Percentiles rank a stretch among this genome's conserved stretches.
phyloP scores from a whole-genome alignment of 306 rosid species.

The Dryas drummondii region DNA sequence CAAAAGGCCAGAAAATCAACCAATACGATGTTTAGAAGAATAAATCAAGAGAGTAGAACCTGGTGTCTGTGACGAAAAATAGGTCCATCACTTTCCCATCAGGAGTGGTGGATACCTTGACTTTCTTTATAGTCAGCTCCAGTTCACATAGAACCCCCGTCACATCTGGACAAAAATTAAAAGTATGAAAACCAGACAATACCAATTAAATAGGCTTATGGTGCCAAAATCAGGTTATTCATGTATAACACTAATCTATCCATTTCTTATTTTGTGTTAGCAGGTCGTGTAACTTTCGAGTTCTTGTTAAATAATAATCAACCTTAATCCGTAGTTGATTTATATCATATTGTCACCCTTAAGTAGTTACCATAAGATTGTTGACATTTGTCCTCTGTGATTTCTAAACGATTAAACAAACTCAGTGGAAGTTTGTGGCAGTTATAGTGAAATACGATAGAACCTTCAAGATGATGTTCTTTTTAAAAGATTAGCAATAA shows the following conservation, averaged over 20 bases:
- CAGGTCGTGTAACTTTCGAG: too few species aligned
- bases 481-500: constrained; percentile 7
- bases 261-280: too few species aligned
- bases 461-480: not conserved
- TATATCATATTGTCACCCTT: too few species aligned
- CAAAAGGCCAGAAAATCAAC: constrained; percentile 5
- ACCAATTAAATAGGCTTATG: too few species aligned
- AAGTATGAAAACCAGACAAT: not conserved
- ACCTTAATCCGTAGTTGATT: too few species aligned
- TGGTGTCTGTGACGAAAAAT: constrained; percentile 86
- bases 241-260: too few species aligned
- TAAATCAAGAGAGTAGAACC: constrained; percentile 44
- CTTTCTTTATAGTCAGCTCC: constrained; percentile 80
- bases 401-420: constrained; percentile 5
- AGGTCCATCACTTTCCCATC: constrained; percentile 94
- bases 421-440: not conserved
- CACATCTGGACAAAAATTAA: constrained; percentile 57
- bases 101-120: constrained; percentile 93
- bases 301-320: too few species aligned
- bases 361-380: too few species aligned
- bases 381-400: not conserved
- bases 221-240: too few species aligned
- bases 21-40: constrained; percentile 7
- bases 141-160: constrained; percentile 80
- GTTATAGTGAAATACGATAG: not conserved